Evolutionary conservation across 495 filamentous ascomycete genomes (phyloP).

Genomic region (Apodospora peruviana): DNA sequence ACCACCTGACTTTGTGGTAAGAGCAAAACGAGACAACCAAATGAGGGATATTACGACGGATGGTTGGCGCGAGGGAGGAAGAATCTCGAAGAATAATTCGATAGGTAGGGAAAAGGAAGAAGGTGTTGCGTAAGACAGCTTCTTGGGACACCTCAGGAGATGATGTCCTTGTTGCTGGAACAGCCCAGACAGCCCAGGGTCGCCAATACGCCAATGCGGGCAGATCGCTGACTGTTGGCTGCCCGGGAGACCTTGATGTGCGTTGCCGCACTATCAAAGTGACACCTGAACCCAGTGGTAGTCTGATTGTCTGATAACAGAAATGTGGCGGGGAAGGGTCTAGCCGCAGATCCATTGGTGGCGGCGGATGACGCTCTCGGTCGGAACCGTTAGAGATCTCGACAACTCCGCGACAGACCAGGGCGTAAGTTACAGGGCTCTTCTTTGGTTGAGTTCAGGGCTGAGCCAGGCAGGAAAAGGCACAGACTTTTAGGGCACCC

Average conservation of each 20-base stretch:
- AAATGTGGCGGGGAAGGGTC: slow-evolving; percentile 4
- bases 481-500: too few species aligned
- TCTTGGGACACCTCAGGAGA: not conserved
- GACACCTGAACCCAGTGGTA: too few species aligned
- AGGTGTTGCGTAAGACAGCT: not conserved
- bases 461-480: too few species aligned
- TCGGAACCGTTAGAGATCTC: not conserved
- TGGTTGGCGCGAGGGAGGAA: too few species aligned
- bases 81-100: not conserved
- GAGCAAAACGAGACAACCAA: too few species aligned
- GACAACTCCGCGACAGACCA: not conserved
- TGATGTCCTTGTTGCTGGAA: not conserved
- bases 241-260: too few species aligned
- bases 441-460: too few species aligned
- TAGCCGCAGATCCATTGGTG: not conserved
- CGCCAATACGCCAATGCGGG: not conserved
- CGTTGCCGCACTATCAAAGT: not conserved
- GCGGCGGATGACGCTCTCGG: not conserved
- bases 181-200: not conserved
- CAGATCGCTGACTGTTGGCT: not conserved
- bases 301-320: too few species aligned
- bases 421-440: too few species aligned
- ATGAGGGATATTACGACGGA: too few species aligned
- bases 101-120: not conserved
- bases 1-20: too few species aligned